Percentiles rank a stretch among this genome's conserved stretches.
These are phyloP conservation scores for Populus tomentosa DNA, from an alignment of 441 rosid genomes.

Conservation along the genomic window DNA sequence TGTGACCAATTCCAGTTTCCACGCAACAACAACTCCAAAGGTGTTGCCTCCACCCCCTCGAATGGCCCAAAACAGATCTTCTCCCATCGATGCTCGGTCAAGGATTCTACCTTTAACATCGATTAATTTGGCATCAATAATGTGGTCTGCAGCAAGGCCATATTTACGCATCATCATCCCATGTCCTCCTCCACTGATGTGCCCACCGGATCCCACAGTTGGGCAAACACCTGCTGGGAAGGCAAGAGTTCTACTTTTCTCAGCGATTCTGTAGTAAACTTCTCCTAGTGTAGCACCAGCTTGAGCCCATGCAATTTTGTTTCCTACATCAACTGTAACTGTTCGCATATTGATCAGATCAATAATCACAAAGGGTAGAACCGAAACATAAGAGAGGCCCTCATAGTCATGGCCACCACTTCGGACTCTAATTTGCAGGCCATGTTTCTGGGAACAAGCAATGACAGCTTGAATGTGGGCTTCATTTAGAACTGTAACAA, in stretches of 20 bases:
- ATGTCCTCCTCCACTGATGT: slow-evolving; percentile 58
- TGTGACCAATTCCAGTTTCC: slow-evolving; percentile 48
- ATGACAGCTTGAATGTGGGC: slow-evolving; percentile 51
- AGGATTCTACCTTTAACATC: slow-evolving; percentile 48
- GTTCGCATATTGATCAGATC: slow-evolving; percentile 43
- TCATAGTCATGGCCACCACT: slow-evolving; percentile 76
- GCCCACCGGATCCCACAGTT: slow-evolving; percentile 56
- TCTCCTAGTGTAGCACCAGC: slow-evolving; percentile 55
- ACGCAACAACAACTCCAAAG: slow-evolving; percentile 47
- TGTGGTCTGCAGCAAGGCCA: slow-evolving; percentile 55
- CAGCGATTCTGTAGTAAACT: slow-evolving; percentile 48
- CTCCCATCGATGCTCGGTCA: slow-evolving; percentile 55
- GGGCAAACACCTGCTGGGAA: slow-evolving; percentile 64
- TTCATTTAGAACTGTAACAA: slow-evolving; percentile 36
- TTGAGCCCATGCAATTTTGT: slow-evolving; percentile 47
- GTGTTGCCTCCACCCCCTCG: slow-evolving; percentile 67
- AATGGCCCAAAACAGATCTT: slow-evolving; percentile 62
- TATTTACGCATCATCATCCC: slow-evolving; percentile 56
- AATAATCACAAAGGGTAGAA: slow-evolving; percentile 42
- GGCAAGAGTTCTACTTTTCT: slow-evolving; percentile 42
- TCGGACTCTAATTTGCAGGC: slow-evolving; percentile 48
- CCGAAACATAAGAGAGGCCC: slow-evolving; percentile 54
- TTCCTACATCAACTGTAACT: slow-evolving; percentile 28
- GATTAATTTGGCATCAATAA: slow-evolving; percentile 44
- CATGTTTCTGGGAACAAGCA: slow-evolving; percentile 35